These are phyloP conservation scores for Noccaea caerulescens DNA, from an alignment of 345 rosid genomes.

Conservation along the genomic window DNA sequence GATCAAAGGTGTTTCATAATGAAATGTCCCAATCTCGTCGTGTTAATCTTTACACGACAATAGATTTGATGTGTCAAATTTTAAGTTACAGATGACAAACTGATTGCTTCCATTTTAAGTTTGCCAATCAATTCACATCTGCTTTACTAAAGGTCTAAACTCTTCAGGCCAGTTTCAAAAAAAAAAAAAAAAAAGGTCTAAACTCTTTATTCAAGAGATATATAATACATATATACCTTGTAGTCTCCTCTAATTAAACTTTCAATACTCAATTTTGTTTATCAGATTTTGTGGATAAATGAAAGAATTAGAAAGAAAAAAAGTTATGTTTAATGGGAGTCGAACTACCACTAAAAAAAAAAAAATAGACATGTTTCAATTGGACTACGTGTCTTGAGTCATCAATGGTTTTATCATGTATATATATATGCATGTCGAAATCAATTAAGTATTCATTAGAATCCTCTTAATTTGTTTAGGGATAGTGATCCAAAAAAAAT, in stretches of 20 bases:
- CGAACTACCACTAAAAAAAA: neutral
- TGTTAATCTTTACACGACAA: constrained; percentile 40
- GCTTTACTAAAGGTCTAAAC: constrained; percentile 20
- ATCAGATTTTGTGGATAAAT: neutral
- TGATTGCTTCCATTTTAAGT: constrained; percentile 40
- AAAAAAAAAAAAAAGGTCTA: no score
- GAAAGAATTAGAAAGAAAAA: neutral
- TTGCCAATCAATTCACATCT: constrained; percentile 19
- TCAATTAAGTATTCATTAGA: neutral
- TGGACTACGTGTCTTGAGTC: neutral
- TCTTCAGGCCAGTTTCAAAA: no score
- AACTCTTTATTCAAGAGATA: neutral
- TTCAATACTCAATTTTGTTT: neutral
- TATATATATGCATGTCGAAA: neutral
- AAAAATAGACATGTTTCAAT: neutral
- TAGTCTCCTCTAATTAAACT: neutral
- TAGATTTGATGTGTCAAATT: constrained; percentile 42
- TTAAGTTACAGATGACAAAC: constrained; percentile 18
- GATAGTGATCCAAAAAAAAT: no score
- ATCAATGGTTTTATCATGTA: neutral
- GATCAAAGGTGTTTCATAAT: constrained; percentile 29
- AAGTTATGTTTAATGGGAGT: neutral
- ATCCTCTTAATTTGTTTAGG: neutral
- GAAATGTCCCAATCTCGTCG: constrained; percentile 39
- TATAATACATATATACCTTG: neutral